Conservation (phyloP, 2,329 filamentous ascomycete species). For the Scedosporium minutisporum region DNA sequence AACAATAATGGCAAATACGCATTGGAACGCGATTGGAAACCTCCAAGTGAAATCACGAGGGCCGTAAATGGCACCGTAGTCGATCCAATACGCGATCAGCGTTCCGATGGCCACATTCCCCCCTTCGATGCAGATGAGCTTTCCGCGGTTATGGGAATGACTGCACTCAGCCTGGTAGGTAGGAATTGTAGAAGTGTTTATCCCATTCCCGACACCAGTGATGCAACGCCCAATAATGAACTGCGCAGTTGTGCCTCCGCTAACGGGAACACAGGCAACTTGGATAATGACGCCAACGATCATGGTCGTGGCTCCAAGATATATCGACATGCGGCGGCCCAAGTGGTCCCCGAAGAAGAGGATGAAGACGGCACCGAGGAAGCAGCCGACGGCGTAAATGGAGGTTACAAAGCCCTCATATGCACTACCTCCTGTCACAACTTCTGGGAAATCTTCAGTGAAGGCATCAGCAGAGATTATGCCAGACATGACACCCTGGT, state of each 20-base stretch:
- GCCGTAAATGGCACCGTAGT: conserved; percentile 29
- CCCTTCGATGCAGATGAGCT: conserved; percentile 43
- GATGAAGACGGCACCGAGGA: conserved; percentile 6
- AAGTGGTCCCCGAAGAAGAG: conserved; percentile 46
- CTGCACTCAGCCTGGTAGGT: conserved; percentile 43
- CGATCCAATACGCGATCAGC: conserved; percentile 37
- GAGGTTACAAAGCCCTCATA: conserved; percentile 9
- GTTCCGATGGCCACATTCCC: conserved; percentile 35
- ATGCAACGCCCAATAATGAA: conserved; percentile 46
- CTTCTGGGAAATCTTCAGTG: conserved; percentile 32
- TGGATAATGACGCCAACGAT: conserved; percentile 49
- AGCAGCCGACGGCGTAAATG: conserved; percentile 7
- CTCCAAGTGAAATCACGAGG: conserved; percentile 39
- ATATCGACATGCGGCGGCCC: conserved; percentile 49
- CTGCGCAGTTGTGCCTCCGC: conserved; percentile 28
- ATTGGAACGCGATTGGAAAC: conserved; percentile 38
- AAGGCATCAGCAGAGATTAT: conserved; percentile 42
- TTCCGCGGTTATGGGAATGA: conserved; percentile 45
- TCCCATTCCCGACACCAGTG: conserved; percentile 48
- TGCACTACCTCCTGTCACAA: not conserved
- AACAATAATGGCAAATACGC: conserved; percentile 25
- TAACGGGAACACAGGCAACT: conserved; percentile 41
- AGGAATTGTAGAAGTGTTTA: conserved; percentile 43
- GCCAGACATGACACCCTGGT: conserved; percentile 44
- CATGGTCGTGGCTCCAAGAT: conserved; percentile 49